These are phyloP conservation scores for Xerocomellus amylosporus DNA, from an alignment of 768 basidiomycete genomes.

Conservation along the genomic window DNA sequence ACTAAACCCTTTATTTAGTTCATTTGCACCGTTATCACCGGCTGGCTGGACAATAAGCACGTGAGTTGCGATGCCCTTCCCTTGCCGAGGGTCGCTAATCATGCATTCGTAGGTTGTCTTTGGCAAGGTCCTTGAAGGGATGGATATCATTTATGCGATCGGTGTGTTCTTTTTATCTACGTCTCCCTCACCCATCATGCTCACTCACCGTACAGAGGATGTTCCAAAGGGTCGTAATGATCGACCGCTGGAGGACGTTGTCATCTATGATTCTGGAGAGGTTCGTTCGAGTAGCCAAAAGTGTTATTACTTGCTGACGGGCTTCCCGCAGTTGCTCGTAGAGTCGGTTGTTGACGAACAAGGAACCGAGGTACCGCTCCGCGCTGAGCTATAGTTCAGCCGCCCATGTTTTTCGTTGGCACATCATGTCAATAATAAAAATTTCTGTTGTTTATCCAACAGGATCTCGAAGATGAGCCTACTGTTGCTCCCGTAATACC, in stretches of 20 bases:
- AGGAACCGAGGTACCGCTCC: conserved; percentile 89
- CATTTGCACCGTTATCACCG: conserved; percentile 83
- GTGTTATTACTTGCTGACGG: conserved; percentile 13
- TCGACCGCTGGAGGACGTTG: conserved; percentile 71
- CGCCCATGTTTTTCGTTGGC: conserved; percentile 33
- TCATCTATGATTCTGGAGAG: conserved; percentile 87
- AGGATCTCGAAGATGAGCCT: conserved; percentile 37
- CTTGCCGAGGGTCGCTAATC: background rate
- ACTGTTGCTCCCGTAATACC: conserved; percentile 11
- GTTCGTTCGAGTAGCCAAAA: conserved; percentile 39
- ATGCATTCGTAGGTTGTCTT: conserved; percentile 71
- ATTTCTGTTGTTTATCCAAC: conserved; percentile 45
- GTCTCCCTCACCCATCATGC: background rate
- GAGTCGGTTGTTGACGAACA: conserved; percentile 56
- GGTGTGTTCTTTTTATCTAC: conserved; percentile 44
- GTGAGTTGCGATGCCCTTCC: conserved; percentile 39
- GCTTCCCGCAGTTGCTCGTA: conserved; percentile 44
- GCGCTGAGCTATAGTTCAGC: conserved; percentile 82
- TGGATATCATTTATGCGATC: conserved; percentile 79
- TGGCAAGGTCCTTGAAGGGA: conserved; percentile 87
- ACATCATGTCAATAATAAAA: conserved; percentile 50
- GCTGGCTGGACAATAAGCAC: conserved; percentile 90
- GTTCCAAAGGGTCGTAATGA: conserved; percentile 68
- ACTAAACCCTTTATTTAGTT: conserved; percentile 53
- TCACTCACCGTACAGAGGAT: conserved; percentile 53